Evolutionary conservation across 2,329 filamentous ascomycete species (phyloP), one percentile per base, ranked within the genome.

Genomic region (Xylaria sp.): DNA sequence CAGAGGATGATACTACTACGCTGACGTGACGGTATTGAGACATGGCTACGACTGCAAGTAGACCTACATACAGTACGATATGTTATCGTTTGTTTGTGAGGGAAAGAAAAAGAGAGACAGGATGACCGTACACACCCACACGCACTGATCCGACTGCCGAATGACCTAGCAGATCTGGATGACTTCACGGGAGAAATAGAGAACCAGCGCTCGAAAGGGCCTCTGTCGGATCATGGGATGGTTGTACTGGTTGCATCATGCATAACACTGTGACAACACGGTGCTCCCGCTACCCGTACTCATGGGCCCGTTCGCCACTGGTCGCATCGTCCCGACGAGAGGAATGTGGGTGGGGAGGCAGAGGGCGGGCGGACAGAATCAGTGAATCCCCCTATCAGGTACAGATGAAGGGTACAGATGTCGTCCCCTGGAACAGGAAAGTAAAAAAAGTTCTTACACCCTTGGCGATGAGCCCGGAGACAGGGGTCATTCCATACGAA

Each of bases 311-410:
- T 23, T 15, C 51, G 14, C 38, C 19, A 53, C 57, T 57, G 56
- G 61, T 38, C 46, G 45, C 40, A 52, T 55, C 17, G 61, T 60
- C 55, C 61, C 61, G 61, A 60, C 21, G 38, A 38, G 28, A 57
- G 45, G 45, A 60, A 51, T 38, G 25, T 47, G 45, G 58, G 31
- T 21, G 45, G 51, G 17, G 14, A 31, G 45, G 52, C 28, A 31
- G 28, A 31, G 28, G n/a, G 25, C 45, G 45, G 23, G 23, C 43
- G 42, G 47, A 33, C 14, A 21, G 17, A 9, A 25, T 51, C 49
- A 43, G 38, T 25, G 21, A 57, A 61, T 64, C 63, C 63, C 60
- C 63, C 63, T 65, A 65, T 65, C 60, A 51, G 45, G 42, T 40
- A 43, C 47, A 57, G 46, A 37, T 50, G 46, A 19, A 47, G 46